Base-by-base conservation (phyloP, 2,329 filamentous ascomycete genomes). In the Incumbomyces lentus region DNA sequence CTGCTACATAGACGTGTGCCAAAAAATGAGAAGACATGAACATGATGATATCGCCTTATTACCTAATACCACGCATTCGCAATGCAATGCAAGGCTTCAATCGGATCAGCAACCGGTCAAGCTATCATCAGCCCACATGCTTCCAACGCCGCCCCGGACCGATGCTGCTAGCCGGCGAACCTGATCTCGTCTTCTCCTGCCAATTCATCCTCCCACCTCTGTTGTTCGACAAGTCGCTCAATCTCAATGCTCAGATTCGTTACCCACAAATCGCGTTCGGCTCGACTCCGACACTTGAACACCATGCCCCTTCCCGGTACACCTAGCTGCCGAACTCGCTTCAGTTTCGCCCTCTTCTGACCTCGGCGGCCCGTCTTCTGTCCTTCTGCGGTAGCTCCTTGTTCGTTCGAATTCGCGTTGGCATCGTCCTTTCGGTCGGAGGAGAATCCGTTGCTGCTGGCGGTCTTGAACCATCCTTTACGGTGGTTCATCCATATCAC, bases 221-320 rank as follows among this genome's bases (percentile, higher is more conserved):
- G 33, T 34, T 22, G 19, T 16, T 37, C 42, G 38, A 38, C 42
- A 22, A 45, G 16, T 31, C 42, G 36, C 42, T 45, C 42, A 38
- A 45, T 29, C 33, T 45, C 42, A 35, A 45, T 38, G 5, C 19
- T 22, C 19, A 45, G n/a, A 18, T 45, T 45, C 33, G 38, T 29
- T n/a, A 84, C 80, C 80, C 80, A 84, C 54, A 78, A 74, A 62
- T 84, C 80, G 50, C 79, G 71, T 61, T 84, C 80, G 1, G 79
- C 72, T 8, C 80, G 67, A 60, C 75, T 81, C 44, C 79, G 69
- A 31, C 79, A 74, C 57, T 79, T 78, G 58, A 84, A 84, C 11
- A 84, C 79, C 40, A 82, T 73, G 34, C 74, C 78, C 36, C 77
- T 66, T 3, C 80, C 80, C 26, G 75, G 74, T 6, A 72, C 70